Conservation (phyloP, 2,329 filamentous ascomycete species). For the Chaetomiaceae sp. region DNA sequence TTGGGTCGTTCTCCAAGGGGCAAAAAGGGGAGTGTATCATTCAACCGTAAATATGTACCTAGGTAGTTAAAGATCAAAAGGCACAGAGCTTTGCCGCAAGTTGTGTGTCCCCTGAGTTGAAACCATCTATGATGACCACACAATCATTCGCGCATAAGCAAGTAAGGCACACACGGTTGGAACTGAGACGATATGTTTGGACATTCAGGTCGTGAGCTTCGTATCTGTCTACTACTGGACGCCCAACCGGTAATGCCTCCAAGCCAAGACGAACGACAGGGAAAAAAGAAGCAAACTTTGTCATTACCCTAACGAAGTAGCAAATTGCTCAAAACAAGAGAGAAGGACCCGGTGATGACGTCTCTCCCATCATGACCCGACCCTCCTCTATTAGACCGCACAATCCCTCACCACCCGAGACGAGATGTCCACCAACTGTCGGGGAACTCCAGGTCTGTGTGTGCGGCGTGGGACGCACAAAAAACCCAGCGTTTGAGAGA, state of each 20-base stretch:
- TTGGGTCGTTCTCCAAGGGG: too few species aligned
- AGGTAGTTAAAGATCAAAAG: too few species aligned
- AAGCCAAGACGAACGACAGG: background rate
- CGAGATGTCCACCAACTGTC: conserved; percentile 26
- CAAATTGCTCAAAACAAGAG: conserved; percentile 6
- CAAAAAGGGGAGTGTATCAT: background rate
- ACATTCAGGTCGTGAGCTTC: too few species aligned
- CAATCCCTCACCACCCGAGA: conserved; percentile 13
- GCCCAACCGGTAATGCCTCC: background rate
- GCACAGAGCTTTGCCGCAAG: background rate
- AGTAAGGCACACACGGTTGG: too few species aligned
- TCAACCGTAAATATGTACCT: conserved; percentile 10
- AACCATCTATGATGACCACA: too few species aligned
- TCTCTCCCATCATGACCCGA: conserved; percentile 54
- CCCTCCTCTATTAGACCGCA: conserved; percentile 9
- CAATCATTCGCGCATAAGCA: too few species aligned
- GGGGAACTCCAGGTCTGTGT: conserved; percentile 23
- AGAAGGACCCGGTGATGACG: conserved; percentile 44
- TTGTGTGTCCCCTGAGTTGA: too few species aligned
- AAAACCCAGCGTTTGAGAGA: conserved; percentile 50
- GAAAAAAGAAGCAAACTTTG: too few species aligned
- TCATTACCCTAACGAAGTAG: conserved; percentile 9
- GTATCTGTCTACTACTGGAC: background rate
- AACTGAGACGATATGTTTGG: too few species aligned
- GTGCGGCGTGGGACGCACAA: background rate